Base-by-base conservation (phyloP, 2,329 filamentous ascomycete species). In the Colletotrichum sidae region DNA sequence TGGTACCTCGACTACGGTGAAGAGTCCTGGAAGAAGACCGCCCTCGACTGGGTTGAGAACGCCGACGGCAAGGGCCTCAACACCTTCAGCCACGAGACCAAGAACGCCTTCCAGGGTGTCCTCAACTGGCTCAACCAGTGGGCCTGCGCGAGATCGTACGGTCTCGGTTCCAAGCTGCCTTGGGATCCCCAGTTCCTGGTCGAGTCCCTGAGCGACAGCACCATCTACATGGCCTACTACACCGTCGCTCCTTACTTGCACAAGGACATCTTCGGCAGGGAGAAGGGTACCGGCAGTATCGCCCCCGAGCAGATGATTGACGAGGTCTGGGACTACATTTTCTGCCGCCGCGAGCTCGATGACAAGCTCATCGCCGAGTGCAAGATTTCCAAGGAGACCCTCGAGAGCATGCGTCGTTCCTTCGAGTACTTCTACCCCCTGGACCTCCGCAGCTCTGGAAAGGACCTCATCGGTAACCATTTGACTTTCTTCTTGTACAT, bases 1-100 rank as follows among this genome's bases (percentile, higher is more conserved):
- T 99, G 96, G 94, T 99, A 97, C 81, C 84, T 99, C 72, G 95
- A 97, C 80, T 99, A 99, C 74, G 96, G 96, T 68, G 92, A 94
- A 79, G 92, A 93, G 47, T 86, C 90, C 54, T 98, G 96, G 96
- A 92, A 92, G 74, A 81, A 92, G 68, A 84, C 86, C 47, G 93
- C 92, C 12, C 83, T 94, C 58, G 85, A 90, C 70, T 90, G 92
- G 75, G 88, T 97, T 51, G 86, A 87, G 59, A 88, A 90, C 73
- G 86, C 84, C 61, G 84, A 89, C 67, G 86, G 87, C 65, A 86
- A 86, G 68, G 87, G 87, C 37, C 81, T 97, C 67, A 92, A 97
- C 78, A 92, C 92, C 8, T 98, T 92, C 80, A 88, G 85, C n/a
- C 77, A 83, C 38, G 92, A 94, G 75, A 90, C 93, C 53, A 91